Evolutionary conservation across 139 green algal species (phyloP), one percentile per base, ranked within the genome.

Genomic region (Picochlorum sp.): DNA sequence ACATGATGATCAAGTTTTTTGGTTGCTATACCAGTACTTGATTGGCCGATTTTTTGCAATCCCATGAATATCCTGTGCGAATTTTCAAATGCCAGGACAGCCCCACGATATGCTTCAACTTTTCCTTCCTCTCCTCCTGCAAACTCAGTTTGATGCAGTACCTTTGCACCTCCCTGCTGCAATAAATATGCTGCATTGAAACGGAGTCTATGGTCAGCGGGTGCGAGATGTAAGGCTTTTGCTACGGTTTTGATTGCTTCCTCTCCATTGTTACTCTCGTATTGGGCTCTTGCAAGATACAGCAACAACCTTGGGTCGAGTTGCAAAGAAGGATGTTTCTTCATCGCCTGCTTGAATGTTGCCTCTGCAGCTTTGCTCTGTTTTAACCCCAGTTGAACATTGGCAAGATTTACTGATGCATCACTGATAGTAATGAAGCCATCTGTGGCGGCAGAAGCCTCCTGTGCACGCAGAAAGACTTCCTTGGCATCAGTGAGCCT

Each of bases 171-270:
- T 15, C 65, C 6, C 52, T 84, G 85, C 84, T 96, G 90, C 77
- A 97, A 76, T 16, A 75, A 77, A 45, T 94, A 72, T 5, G 84
- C 90, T 26, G 78, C 60, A 63, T 94, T 84, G 68, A 95, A 95
- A 26, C 81, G 71, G 60, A 95, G 70, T 55, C 73, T 66, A 68
- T 74, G 68, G 72, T 95, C 79, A 0, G 63, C 77, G 13, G 90
- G 90, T 2, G 75, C 72, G 26, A 87, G 58, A 77, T 96, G 90
- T 60, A 92, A 69, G 26, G 87, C 86, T 14, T 63, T 64, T 55
- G 82, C 71, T 60, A 96, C 82, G 45, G 61, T 57, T 2, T 60
- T 59, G 71, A 80, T 83, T n/a, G 87, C 85, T 56, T 84, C 71
- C 9, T 38, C 34, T 57, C 86, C 68, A 47, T 86, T 63, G 37